Evolutionary conservation across 116 monocot species (phyloP).

Genomic region (Trichopus zeylanicus): DNA sequence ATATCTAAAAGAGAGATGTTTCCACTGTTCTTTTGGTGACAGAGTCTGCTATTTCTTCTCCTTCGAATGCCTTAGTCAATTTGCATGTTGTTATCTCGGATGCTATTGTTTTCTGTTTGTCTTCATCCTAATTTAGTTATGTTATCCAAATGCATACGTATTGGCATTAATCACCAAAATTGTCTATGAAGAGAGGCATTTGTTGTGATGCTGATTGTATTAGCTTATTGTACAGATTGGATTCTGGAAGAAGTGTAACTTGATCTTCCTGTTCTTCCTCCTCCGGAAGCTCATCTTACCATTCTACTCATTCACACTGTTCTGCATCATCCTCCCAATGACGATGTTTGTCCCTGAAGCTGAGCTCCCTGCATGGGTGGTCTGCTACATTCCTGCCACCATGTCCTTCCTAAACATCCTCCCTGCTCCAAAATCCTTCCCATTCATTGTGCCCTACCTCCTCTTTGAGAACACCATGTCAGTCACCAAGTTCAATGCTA

Average conservation of each 20-base stretch:
- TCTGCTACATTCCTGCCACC: conserved; percentile 86
- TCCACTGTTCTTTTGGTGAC: too few relatives aligned
- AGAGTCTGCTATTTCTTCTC: too few relatives aligned
- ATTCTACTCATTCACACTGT: conserved; percentile 93
- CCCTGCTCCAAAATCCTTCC: conserved; percentile 82
- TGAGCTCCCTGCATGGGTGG: conserved; percentile 84
- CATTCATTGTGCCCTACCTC: conserved; percentile 92
- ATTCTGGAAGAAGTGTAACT: conserved; percentile 85
- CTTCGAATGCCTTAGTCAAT: too few relatives aligned
- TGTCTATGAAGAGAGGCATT: too few relatives aligned
- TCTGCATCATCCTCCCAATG: conserved; percentile 93
- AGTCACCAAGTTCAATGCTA: conserved; percentile 94
- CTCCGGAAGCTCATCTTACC: conserved; percentile 86
- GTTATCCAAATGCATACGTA: too few relatives aligned
- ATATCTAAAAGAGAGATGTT: too few relatives aligned
- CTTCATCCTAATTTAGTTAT: too few relatives aligned
- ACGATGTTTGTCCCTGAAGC: conserved; percentile 97
- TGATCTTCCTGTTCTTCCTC: conserved; percentile 89
- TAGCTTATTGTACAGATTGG: conserved; percentile 62
- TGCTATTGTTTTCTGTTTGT: too few relatives aligned
- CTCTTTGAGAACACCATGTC: conserved; percentile 99
- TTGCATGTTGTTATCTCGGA: too few relatives aligned
- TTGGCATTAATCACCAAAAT: too few relatives aligned
- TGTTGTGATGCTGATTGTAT: neutral
- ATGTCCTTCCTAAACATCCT: conserved; percentile 96